A percentile compares a stretch with the other conserved stretches of the same genome.
These are phyloP conservation scores for Leccinum rimulosum DNA, from an alignment of 768 basidiomycete genomes.

Conservation along the genomic window DNA sequence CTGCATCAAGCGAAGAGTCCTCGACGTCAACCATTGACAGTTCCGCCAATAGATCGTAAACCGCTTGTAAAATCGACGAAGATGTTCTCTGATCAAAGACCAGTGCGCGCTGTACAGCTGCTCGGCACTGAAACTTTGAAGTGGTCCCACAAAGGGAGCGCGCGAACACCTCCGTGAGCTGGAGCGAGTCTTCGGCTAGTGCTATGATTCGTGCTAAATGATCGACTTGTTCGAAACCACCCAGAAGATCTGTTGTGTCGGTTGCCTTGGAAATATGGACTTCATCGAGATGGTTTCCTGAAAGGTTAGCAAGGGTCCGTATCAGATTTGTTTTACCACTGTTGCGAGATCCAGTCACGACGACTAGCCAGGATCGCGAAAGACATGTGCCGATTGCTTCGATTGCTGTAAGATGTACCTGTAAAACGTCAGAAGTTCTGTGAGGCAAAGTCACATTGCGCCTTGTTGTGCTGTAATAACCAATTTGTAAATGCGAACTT, in stretches of 20 bases:
- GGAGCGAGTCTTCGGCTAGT: slow-evolving; percentile 41
- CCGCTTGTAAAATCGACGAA: slow-evolving; percentile 23
- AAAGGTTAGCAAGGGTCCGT: slow-evolving; percentile 62
- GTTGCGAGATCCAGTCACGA: slow-evolving; percentile 71
- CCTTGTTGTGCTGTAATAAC: slow-evolving; percentile 49
- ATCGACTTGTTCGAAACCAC: slow-evolving; percentile 93
- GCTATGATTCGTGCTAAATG: slow-evolving; percentile 35
- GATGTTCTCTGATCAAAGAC: slow-evolving; percentile 14
- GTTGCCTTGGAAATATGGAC: slow-evolving; percentile 81
- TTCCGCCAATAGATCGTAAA: slow-evolving; percentile 29
- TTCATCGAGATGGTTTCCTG: slow-evolving; percentile 68
- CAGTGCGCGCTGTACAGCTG: slow-evolving; percentile 17
- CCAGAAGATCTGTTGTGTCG: slow-evolving; percentile 91
- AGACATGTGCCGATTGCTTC: slow-evolving; percentile 77
- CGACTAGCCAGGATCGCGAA: slow-evolving; percentile 81
- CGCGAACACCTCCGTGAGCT: slow-evolving; percentile 37
- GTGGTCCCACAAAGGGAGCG: slow-evolving; percentile 33
- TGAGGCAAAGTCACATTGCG: slow-evolving; percentile 28
- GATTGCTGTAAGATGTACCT: slow-evolving; percentile 59
- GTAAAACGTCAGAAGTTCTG: slow-evolving; percentile 53
- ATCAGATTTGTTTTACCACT: slow-evolving; percentile 82
- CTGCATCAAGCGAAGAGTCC: slow-evolving; percentile 11
- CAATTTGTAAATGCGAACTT: slow-evolving; percentile 57
- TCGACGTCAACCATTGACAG: slow-evolving; percentile 17
- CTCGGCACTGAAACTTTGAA: slow-evolving; percentile 14